These are phyloP conservation scores for cucumber (Cucumis sativus) DNA, from an alignment of 306 rosid genomes.

Conservation along the genomic window Cucumber_9930_V3 NC_026657.2:9336001-9336500, in stretches of 20 bases:
- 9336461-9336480: background rate
- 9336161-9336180: background rate
- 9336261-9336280: background rate
- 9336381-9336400: background rate
- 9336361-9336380: background rate
- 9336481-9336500: background rate
- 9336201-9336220: background rate
- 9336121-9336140: background rate
- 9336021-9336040: background rate
- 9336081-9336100: background rate
- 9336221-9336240: background rate
- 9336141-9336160: background rate
- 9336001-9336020: background rate
- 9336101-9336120: background rate
- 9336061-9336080: background rate
- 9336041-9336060: background rate
- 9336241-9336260: background rate
- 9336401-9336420: background rate
- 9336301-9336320: background rate
- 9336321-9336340: background rate
- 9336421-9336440: background rate
- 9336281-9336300: background rate
- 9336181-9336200: background rate
- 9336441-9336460: background rate
- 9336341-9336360: background rate